These are phyloP conservation scores for Moricandia moricandioides DNA, from an alignment of 345 rosid species.

Conservation along the genomic window DNA sequence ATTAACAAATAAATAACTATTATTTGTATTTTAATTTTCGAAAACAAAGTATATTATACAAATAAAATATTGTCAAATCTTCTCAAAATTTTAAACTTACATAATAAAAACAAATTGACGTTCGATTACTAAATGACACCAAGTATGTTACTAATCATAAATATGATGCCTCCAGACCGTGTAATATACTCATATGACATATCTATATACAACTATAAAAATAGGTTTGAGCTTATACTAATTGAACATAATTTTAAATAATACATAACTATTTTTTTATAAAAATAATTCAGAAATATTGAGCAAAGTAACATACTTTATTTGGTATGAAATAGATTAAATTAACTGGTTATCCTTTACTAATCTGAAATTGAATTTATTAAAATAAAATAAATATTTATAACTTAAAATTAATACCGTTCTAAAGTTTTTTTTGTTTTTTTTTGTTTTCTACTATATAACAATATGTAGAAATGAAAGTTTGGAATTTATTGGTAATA, in stretches of 20 bases:
- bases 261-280: background rate
- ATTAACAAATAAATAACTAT: background rate
- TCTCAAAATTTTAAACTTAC: background rate
- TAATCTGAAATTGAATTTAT: background rate
- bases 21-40: background rate
- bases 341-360: background rate
- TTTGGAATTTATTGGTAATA: background rate
- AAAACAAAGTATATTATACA: background rate
- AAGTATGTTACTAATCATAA: background rate
- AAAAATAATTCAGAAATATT: background rate
- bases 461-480: background rate
- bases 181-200: too few species aligned
- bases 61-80: background rate
- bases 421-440: too few species aligned
- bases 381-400: too few species aligned
- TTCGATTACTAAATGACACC: background rate
- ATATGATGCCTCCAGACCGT: background rate
- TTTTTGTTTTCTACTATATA: background rate
- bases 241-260: background rate
- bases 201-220: background rate
- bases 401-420: background rate
- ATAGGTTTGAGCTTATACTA: background rate
- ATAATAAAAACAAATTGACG: background rate
- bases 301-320: background rate
- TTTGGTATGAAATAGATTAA: background rate